Evolutionary conservation across 2,329 filamentous ascomycete species (phyloP), one percentile per base, ranked within the genome.

Genomic region (Pseudophaeomoniella oleicola): DNA sequence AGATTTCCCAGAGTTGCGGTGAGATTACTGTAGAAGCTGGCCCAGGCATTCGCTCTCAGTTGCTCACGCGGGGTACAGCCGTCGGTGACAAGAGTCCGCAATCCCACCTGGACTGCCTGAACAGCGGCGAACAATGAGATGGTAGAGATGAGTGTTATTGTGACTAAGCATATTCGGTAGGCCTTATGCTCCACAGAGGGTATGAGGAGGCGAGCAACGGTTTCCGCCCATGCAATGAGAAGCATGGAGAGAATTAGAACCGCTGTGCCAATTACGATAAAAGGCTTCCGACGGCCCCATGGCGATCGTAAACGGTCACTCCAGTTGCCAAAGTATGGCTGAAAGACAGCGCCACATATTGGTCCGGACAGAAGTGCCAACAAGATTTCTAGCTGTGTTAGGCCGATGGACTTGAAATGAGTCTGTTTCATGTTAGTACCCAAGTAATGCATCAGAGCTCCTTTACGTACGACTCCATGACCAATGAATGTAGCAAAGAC

Each of bases 1-100:
- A 93, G 67, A 53, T 90, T 96, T 27, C 87, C 87, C 18, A 88
- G 57, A 38, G 96, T 94, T 53, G 94, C 94, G 19, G 88, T 88
- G 32, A 93, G 63, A 16, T 88, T 87, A 9, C 78, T 80, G 39
- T 88, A 72, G 36, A 88, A 76, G 50, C 84, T 87, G 14, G 32
- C 32, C 32, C 32, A 34, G 16, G 32, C 32, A 34, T 34, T 34
- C 9, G 32, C 13, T 17, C 19, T 10, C 18, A n/a, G 5, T 19
- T 34, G 32, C 17, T 34, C 14, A 12, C 19, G 14, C 14, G 11
- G 4, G n/a, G 32, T 15, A 13, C 15, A 12, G n/a, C 15, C 14
- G 13, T 34, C 32, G 18, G 18, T 34, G 32, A 34, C 19, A 13
- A 34, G 19, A 9, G 32, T n/a, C 13, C 32, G 13, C 14, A 34